phyloP scores from a whole-genome alignment of 2,329 filamentous ascomycete species.

The Alternaria ventricosa region DNA sequence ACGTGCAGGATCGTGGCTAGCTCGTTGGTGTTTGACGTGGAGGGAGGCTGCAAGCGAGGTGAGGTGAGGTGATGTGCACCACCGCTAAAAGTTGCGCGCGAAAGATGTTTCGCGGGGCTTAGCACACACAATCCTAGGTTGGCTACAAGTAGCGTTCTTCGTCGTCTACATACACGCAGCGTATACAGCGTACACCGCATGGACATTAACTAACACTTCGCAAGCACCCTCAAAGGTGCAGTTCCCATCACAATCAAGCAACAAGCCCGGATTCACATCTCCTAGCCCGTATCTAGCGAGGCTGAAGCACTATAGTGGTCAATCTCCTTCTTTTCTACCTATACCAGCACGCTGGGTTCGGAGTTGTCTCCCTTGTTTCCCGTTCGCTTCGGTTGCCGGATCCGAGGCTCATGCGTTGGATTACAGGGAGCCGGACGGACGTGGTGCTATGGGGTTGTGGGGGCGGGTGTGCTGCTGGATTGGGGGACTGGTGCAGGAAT shows the following conservation, averaged over 20 bases:
- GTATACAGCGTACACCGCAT: not conserved
- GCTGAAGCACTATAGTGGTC: not conserved
- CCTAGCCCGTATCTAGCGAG: not conserved
- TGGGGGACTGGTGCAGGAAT: not conserved
- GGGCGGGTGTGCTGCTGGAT: not conserved
- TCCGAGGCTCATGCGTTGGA: not conserved
- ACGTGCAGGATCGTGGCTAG: not conserved
- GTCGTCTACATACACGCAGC: not conserved
- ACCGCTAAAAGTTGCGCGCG: not conserved
- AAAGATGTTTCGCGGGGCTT: not conserved
- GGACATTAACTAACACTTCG: too few relatives aligned
- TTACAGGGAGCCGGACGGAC: not conserved
- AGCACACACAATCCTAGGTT: not conserved
- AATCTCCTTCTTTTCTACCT: not conserved
- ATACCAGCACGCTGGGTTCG: not conserved
- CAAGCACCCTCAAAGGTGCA: too few relatives aligned
- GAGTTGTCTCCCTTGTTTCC: constrained; percentile 2
- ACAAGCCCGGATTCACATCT: not conserved
- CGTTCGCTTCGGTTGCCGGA: constrained; percentile 2
- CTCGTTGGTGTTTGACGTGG: not conserved
- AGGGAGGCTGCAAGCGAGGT: not conserved
- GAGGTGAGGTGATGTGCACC: not conserved
- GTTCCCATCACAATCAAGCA: not conserved
- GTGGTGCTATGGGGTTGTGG: not conserved
- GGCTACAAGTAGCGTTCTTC: not conserved